Conservation (phyloP, 805 yeast genomes). For the Ogataea corticis region DNA sequence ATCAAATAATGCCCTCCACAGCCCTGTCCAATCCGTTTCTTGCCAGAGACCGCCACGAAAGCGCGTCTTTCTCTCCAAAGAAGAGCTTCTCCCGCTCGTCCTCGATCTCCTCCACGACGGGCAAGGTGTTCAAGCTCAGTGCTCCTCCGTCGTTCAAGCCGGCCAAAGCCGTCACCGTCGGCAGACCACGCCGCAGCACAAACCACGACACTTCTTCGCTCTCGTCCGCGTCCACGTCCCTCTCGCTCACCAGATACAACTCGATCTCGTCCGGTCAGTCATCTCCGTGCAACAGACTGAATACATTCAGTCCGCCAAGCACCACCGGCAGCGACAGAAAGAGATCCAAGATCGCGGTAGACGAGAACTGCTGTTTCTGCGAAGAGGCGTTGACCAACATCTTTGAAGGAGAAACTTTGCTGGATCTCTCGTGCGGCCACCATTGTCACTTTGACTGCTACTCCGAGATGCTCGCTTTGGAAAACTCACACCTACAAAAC, state of each 20-base stretch:
- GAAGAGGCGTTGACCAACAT: slow-evolving; percentile 41
- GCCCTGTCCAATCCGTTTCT: background rate
- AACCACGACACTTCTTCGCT: slow-evolving; percentile 13
- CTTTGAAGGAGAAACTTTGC: slow-evolving; percentile 43
- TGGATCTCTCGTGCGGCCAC: slow-evolving; percentile 46
- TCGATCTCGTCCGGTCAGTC: slow-evolving; percentile 18
- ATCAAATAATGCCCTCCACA: background rate
- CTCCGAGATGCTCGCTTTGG: slow-evolving; percentile 26
- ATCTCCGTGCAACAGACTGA: slow-evolving; percentile 17
- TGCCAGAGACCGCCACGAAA: background rate
- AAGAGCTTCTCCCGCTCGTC: slow-evolving; percentile 4
- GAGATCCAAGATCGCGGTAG: slow-evolving; percentile 10
- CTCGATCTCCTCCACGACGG: slow-evolving; percentile 6
- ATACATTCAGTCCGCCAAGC: slow-evolving; percentile 9
- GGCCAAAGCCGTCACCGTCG: background rate
- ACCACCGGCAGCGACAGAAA: slow-evolving; percentile 9
- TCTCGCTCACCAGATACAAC: slow-evolving; percentile 12
- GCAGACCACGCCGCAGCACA: background rate
- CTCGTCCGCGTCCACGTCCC: slow-evolving; percentile 14
- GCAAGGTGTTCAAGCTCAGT: slow-evolving; percentile 8
- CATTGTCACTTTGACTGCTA: slow-evolving; percentile 47
- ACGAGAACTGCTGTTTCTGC: slow-evolving; percentile 43
- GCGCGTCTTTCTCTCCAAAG: background rate
- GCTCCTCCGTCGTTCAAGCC: slow-evolving; percentile 14
- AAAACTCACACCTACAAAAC: slow-evolving; percentile 5